Conservation (phyloP, 768 basidiomycete genomes). For the Nidula microcarpa region DNA sequence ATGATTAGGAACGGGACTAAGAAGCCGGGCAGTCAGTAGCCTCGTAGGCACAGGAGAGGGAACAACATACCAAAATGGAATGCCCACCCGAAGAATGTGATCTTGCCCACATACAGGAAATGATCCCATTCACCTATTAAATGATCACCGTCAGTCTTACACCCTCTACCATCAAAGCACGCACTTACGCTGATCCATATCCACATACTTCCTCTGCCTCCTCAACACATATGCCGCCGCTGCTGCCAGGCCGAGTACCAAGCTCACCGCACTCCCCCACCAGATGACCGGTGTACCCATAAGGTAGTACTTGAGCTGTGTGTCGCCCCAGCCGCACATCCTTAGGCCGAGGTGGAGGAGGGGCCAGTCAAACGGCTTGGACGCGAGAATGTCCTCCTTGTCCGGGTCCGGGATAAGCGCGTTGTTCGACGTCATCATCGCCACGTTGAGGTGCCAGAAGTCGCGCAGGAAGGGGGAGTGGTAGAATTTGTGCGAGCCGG, state of each 20-base stretch:
- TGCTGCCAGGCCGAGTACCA: constrained; percentile 50
- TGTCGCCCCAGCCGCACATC: constrained; percentile 96
- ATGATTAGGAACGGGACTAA: constrained; percentile 95
- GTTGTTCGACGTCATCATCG: constrained; percentile 99
- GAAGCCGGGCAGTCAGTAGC: constrained; percentile 1
- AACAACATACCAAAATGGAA: constrained; percentile 87
- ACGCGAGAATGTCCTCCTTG: constrained; percentile 97
- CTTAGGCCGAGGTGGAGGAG: constrained; percentile 84
- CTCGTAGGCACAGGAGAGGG: too few relatives aligned
- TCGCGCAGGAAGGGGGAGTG: constrained; percentile 91
- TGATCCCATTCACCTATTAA: constrained; percentile 87
- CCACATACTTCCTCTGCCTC: constrained; percentile 83
- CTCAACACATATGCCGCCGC: constrained; percentile 74
- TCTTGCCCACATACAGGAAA: constrained; percentile 88
- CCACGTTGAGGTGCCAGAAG: constrained; percentile 98
- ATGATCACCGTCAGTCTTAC: constrained; percentile 4
- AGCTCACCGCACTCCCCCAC: constrained; percentile 76
- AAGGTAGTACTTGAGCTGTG: constrained; percentile 88
- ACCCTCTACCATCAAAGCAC: not conserved
- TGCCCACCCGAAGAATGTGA: constrained; percentile 88
- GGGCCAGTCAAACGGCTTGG: constrained; percentile 92
- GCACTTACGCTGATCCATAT: constrained; percentile 80
- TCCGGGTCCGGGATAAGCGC: constrained; percentile 96
- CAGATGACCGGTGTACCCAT: constrained; percentile 90
- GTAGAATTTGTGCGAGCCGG: constrained; percentile 80